Conservation (phyloP, 2,329 filamentous ascomycete genomes). For the Neofusicoccum umdonicola region DNA sequence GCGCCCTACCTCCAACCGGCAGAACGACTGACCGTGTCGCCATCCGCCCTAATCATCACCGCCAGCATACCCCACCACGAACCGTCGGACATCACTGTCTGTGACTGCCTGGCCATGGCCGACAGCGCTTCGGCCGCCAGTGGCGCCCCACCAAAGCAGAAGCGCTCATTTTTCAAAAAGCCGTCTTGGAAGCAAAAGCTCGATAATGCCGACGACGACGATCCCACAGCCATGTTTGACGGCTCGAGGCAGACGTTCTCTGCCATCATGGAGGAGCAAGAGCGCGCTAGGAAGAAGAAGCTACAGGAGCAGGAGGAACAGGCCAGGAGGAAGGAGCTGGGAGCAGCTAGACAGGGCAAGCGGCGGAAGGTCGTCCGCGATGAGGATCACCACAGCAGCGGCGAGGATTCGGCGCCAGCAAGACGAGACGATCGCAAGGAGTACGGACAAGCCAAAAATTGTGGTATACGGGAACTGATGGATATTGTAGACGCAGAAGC, state of each 20-base stretch:
- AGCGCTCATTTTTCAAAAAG: conserved; percentile 56
- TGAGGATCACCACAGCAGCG: conserved; percentile 21
- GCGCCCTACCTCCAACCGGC: too few species aligned
- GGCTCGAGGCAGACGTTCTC: conserved; percentile 39
- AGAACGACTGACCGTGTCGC: background rate
- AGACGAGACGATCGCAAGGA: background rate
- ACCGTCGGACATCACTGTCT: background rate
- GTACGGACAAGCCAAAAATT: background rate
- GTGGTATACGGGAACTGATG: background rate
- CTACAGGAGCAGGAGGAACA: conserved; percentile 26
- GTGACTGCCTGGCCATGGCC: background rate
- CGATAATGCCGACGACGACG: background rate
- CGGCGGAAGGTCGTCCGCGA: conserved; percentile 27
- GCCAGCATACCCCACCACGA: background rate
- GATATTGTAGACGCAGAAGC: conserved; percentile 17
- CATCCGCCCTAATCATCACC: background rate
- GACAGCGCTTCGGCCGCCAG: conserved; percentile 5
- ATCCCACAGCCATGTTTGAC: conserved; percentile 42
- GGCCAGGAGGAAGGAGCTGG: conserved; percentile 25
- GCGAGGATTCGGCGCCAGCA: background rate
- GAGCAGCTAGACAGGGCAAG: conserved; percentile 28
- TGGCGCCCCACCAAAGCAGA: conserved; percentile 32
- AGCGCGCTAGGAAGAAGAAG: conserved; percentile 28
- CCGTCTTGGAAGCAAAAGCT: conserved; percentile 47
- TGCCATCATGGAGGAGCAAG: conserved; percentile 39